Percentiles rank a stretch among this genome's conserved stretches.
Evolutionary conservation across 2,329 filamentous ascomycete species (phyloP).

Genomic region (Paraconiothyrium sp.): DNA sequence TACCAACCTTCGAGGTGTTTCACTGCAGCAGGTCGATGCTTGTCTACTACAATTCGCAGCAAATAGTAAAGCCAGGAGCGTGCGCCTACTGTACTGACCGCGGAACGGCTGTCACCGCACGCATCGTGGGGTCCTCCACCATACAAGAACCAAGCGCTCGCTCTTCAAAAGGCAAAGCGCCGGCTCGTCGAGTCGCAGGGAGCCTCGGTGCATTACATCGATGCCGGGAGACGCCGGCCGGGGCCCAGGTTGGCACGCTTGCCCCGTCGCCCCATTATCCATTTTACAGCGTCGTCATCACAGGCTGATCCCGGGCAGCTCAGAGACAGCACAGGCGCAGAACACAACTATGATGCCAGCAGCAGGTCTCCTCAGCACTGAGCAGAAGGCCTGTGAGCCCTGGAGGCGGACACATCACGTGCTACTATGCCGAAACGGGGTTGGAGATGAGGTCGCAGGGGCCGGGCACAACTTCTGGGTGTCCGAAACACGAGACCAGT

Average conservation of each 20-base stretch:
- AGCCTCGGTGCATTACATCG: neutral
- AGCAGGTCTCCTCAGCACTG: neutral
- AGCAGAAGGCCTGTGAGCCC: neutral
- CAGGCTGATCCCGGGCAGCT: neutral
- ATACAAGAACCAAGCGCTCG: no score
- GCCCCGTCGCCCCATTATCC: constrained; percentile 1
- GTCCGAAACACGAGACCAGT: constrained; percentile 14
- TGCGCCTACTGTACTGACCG: neutral
- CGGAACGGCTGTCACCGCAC: neutral
- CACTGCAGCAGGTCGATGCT: neutral
- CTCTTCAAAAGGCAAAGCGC: neutral
- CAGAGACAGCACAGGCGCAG: neutral
- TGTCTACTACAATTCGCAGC: neutral
- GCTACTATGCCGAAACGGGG: constrained; percentile 5
- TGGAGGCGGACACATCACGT: constrained; percentile 4
- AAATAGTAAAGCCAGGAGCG: neutral
- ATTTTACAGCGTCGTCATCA: neutral
- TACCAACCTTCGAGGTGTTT: neutral
- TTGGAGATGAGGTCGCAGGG: constrained; percentile 8
- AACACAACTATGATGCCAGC: neutral
- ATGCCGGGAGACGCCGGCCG: constrained; percentile 6
- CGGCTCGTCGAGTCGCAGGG: neutral
- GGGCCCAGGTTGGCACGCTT: constrained; percentile 7
- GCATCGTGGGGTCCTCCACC: no score
- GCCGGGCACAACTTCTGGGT: constrained; percentile 11